These are phyloP conservation scores for Debaryomycetaceae sp. DNA, from an alignment of 1,139 yeast species.

Conservation along the genomic window DNA sequence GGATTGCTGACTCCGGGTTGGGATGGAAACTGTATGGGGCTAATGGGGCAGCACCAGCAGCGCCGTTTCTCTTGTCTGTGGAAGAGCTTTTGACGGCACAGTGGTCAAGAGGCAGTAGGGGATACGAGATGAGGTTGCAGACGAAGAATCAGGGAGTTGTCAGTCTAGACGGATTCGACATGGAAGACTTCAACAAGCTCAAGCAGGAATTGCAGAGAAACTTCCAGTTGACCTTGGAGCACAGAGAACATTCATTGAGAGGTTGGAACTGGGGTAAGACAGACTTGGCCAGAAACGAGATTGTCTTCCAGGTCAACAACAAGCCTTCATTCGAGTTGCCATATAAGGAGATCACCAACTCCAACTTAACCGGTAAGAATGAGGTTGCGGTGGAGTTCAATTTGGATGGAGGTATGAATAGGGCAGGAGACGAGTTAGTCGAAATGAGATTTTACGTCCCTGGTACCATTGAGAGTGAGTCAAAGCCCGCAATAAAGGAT, in stretches of 20 bases:
- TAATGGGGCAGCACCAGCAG: slow-evolving; percentile 41
- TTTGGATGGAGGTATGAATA: slow-evolving; percentile 52
- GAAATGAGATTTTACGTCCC: slow-evolving; percentile 94
- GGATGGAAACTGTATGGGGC: slow-evolving; percentile 83
- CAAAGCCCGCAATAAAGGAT: slow-evolving; percentile 18
- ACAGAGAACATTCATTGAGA: slow-evolving; percentile 84
- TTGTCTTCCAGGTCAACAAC: slow-evolving; percentile 80
- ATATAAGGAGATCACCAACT: slow-evolving; percentile 71
- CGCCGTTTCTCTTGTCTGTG: slow-evolving; percentile 82
- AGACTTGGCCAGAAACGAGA: slow-evolving; percentile 88
- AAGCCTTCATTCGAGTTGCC: slow-evolving; percentile 93
- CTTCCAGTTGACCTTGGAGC: slow-evolving; percentile 70
- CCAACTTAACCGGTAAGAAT: slow-evolving; percentile 88
- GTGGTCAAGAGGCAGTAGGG: slow-evolving; percentile 95
- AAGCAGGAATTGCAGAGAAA: slow-evolving; percentile 82
- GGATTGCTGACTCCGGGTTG: slow-evolving; percentile 90
- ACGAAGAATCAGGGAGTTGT: slow-evolving; percentile 87
- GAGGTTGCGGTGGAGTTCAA: slow-evolving; percentile 91
- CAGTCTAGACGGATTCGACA: slow-evolving; percentile 87
- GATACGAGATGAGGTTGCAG: slow-evolving; percentile 83
- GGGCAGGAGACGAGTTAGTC: slow-evolving; percentile 91
- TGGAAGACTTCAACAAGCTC: slow-evolving; percentile 72
- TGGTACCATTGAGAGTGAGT: slow-evolving; percentile 58
- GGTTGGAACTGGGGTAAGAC: slow-evolving; percentile 99
- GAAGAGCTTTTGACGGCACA: slow-evolving; percentile 75